A percentile compares a stretch with the other conserved stretches of the same genome.
These are phyloP conservation scores for Auriculariales sp. DNA, from an alignment of 768 basidiomycete species.

Conservation along the genomic window DNA sequence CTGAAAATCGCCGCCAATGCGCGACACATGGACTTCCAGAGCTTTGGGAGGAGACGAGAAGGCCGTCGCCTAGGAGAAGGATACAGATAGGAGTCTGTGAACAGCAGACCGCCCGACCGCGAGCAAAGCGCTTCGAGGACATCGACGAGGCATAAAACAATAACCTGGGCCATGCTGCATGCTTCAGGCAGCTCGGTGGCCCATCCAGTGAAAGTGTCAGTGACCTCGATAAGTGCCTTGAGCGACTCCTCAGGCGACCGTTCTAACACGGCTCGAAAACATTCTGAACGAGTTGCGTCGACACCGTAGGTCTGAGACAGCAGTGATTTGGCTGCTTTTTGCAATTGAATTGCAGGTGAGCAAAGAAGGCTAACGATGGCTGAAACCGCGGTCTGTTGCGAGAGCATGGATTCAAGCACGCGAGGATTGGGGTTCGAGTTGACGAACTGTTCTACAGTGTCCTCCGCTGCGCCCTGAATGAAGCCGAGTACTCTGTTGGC, in stretches of 20 bases:
- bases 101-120: constrained; percentile 54
- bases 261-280: constrained; percentile 64
- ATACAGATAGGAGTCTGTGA: constrained; percentile 35
- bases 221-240: constrained; percentile 53
- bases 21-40: constrained; percentile 76
- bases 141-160: constrained; percentile 87
- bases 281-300: constrained; percentile 68
- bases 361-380: constrained; percentile 56
- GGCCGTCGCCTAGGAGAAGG: constrained; percentile 24
- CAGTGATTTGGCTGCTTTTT: constrained; percentile 62
- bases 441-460: constrained; percentile 47
- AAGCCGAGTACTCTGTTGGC: constrained; percentile 46
- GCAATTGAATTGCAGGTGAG: constrained; percentile 66
- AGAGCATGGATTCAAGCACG: constrained; percentile 41
- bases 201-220: constrained; percentile 48
- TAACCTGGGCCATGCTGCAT: constrained; percentile 72
- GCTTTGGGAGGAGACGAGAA: constrained; percentile 35
- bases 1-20: constrained; percentile 76
- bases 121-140: constrained; percentile 80
- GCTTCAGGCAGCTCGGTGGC: constrained; percentile 66
- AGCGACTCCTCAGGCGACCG: constrained; percentile 52
- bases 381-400: constrained; percentile 38
- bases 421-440: constrained; percentile 37
- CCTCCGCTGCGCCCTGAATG: constrained; percentile 49
- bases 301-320: constrained; percentile 77